Base-by-base conservation (phyloP, 2,329 filamentous ascomycete species). In the Westerdykella sp. region DNA sequence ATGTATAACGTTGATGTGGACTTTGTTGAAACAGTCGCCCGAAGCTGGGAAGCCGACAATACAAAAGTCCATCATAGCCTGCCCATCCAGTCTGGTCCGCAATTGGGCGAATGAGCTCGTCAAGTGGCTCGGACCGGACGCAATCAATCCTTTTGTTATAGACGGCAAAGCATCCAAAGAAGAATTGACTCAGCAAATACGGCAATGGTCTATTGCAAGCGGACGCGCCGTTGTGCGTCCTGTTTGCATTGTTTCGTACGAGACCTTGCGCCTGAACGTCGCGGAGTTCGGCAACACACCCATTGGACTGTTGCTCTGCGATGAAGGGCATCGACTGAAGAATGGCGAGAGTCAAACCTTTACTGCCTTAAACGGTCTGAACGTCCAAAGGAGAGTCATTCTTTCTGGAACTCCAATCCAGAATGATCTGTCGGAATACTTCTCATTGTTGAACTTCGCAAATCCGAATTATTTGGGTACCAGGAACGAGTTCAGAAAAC, bases 391-490 rank as follows among this genome's bases (percentile, higher is more conserved):
- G 45, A 82, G 93, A 21, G 91, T 98, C 36, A 98, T 98, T 54
- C 74, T 98, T 13, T 97, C 93, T 0, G 93, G 93, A 46, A 98
- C 93, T 1, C 93, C 93, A 0, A 98, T 98, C 45, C 93, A 98
- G 60, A 98, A 98, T 58, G 93, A 98, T 63, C 71, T 98, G n/a
- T 94, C 91, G 0, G 93, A 98, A 63, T 98, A 98, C 67, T 98
- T 96, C 59, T 83, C 93, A 3, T 77, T 98, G 9, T 85, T 97
- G 46, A 95, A 91, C 65, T 98, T 98, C 59, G 93, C 93, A 22
- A 98, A 98, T 55, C 93, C 93, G 0, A 85, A 87, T 54, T 79
- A 97, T 31, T 80, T 98, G 2, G 93, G 93, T 13, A 93, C 87
- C 7, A 81, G 90, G 21, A 78, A 81, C 37, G 93, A 98, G 35